Conservation (phyloP, 805 yeast genomes). For the Saturnispora quitensis region DNA sequence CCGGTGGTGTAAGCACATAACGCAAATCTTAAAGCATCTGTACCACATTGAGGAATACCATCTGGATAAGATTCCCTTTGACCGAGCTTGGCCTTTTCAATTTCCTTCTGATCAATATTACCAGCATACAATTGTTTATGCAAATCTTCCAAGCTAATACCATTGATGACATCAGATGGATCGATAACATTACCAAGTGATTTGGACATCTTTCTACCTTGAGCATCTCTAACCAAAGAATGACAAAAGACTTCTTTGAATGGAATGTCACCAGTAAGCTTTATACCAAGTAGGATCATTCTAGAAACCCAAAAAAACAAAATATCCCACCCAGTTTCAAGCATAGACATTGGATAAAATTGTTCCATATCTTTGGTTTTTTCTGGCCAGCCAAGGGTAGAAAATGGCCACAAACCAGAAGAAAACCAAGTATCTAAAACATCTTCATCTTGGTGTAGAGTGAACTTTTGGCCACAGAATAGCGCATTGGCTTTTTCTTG, state of each 20-base stretch:
- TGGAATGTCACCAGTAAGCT: constrained; percentile 85
- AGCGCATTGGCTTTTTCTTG: constrained; percentile 64
- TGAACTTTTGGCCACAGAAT: constrained; percentile 62
- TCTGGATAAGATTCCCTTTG: constrained; percentile 86
- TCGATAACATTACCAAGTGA: constrained; percentile 95
- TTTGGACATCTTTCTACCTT: constrained; percentile 98
- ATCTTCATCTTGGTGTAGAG: constrained; percentile 92
- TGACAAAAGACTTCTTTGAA: constrained; percentile 97
- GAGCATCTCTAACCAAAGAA: constrained; percentile 97
- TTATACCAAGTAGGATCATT: constrained; percentile 87
- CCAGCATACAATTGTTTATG: constrained; percentile 72
- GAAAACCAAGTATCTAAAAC: constrained; percentile 99
- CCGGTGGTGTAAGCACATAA: constrained; percentile 98
- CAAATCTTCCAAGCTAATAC: constrained; percentile 71
- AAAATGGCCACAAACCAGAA: constrained; percentile 95
- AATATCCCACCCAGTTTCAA: constrained; percentile 99
- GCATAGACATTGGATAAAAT: constrained; percentile 85
- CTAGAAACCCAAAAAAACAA: constrained; percentile 98
- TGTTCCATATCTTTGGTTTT: constrained; percentile 60
- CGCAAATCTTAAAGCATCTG: constrained; percentile 97
- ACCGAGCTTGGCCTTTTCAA: constrained; percentile 79
- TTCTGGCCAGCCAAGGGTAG: constrained; percentile 93
- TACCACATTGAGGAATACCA: constrained; percentile 99
- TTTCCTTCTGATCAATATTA: constrained; percentile 83
- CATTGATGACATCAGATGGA: constrained; percentile 88